Base-by-base conservation (phyloP, 805 yeast genomes). In the Ogataea paradorogensis region DNA sequence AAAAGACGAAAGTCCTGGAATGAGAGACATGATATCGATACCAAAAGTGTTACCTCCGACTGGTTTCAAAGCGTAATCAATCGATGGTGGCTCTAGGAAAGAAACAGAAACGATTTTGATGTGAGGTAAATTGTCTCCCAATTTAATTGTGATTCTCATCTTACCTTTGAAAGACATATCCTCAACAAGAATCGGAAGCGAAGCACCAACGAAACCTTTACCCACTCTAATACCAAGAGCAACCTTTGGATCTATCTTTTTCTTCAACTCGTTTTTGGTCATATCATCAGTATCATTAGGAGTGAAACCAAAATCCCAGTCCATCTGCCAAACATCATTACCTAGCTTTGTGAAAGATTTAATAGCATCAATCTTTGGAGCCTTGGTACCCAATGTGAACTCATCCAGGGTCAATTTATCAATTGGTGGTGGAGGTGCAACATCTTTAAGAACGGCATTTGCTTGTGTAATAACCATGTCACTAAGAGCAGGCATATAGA, bases 11-110 rank as follows among this genome's bases (percentile, higher is more conserved):
- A 85, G 74, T 46, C 93, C 93, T 4, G 95, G 95, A 48, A 85
- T 73, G 51, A 84, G 71, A 3, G 90, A 80, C 95, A 85, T 85
- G 51, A 85, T 76, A 65, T 85, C 95, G 30, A 85, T 56, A 46
- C 95, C 95, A 45, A 85, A 72, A n/a, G 90, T 81, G 58, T 85
- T 91, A 65, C 95, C 93, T 59, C 93, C 93, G 38, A 85, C 83
- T 8, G 95, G 95, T 58, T 85, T 85, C 68, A 85, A 74, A 15
- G 80, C 82, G 59, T 84, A 85, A 56, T 82, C 90, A 55, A 85
- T 82, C 22, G 73, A 70, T 27, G 93, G 93, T 14, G 91, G 83
- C 59, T 84, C 91, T 54, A 85, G 66, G 53, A 85, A 76, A 47
- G 80, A 83, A 40, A 84, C 67, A 14, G 87, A 78, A 7, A 85